A percentile compares a stretch with the other conserved stretches of the same genome.
phyloP scores from a whole-genome alignment of 805 yeast species.

The Diddensiella caesifluorescens region DNA sequence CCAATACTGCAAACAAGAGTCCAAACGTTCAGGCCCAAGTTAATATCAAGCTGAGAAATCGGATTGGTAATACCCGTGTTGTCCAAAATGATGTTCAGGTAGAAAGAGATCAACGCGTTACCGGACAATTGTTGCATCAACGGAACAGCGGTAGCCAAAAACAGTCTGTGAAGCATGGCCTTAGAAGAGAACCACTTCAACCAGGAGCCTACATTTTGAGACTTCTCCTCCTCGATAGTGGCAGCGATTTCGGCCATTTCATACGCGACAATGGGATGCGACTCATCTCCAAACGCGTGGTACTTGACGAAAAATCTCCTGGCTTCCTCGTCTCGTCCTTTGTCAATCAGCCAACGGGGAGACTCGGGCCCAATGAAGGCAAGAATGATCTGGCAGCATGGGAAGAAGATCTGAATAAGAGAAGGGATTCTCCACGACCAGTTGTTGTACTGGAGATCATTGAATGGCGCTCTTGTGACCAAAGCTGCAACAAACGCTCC shows the following conservation, averaged over 20 bases:
- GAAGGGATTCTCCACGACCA: constrained; percentile 71
- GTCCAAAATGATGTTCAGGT: constrained; percentile 44
- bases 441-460: constrained; percentile 37
- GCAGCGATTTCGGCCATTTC: constrained; percentile 19
- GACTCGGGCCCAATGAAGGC: constrained; percentile 37
- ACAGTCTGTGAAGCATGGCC: constrained; percentile 14
- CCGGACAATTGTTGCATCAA: constrained; percentile 11
- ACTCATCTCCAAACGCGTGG: constrained; percentile 27
- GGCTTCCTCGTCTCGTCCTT: constrained; percentile 42
- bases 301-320: constrained; percentile 31
- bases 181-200: constrained; percentile 14
- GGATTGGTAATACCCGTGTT: constrained; percentile 45
- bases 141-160: constrained; percentile 10
- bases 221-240: constrained; percentile 19
- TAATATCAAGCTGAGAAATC: constrained; percentile 10
- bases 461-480: constrained; percentile 61
- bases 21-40: constrained; percentile 15
- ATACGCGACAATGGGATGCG: constrained; percentile 23
- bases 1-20: constrained; percentile 8
- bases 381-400: constrained; percentile 49
- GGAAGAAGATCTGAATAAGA: constrained; percentile 58
- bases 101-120: constrained; percentile 31
- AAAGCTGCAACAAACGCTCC: constrained; percentile 59
- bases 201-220: constrained; percentile 14
- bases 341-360: constrained; percentile 41